These are phyloP conservation scores for Poa annua DNA, from an alignment of 176 grass and related monocot genomes.

Conservation along the genomic window DNA sequence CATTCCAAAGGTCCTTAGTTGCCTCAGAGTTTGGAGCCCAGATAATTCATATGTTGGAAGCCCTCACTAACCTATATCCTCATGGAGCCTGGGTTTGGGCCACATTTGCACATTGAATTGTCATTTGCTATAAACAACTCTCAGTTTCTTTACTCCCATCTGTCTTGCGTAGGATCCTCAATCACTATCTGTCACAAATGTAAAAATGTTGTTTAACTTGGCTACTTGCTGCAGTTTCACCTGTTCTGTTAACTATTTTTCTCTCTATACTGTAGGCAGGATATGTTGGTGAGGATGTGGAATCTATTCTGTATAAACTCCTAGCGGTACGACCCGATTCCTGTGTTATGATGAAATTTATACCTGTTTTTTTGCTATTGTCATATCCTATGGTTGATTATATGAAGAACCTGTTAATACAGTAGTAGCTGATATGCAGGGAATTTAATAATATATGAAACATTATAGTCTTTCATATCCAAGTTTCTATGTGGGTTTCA, in stretches of 20 bases:
- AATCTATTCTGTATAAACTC: slow-evolving; percentile 74
- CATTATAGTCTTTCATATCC: not conserved
- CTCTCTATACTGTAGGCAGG: slow-evolving; percentile 56
- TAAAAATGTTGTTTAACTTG: slow-evolving; percentile 24
- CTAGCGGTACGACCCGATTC: slow-evolving; percentile 52
- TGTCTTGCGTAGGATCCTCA: slow-evolving; percentile 5
- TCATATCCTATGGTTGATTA: slow-evolving; percentile 8
- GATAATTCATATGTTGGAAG: not conserved
- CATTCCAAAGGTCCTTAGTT: slow-evolving; percentile 2
- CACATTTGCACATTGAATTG: not conserved
- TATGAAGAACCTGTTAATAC: not conserved
- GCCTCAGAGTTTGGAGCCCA: not conserved
- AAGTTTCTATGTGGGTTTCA: too few relatives aligned
- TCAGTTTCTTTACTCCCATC: slow-evolving; percentile 1
- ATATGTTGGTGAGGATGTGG: slow-evolving; percentile 84
- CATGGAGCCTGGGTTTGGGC: not conserved
- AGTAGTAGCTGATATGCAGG: slow-evolving; percentile 6
- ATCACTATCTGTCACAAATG: not conserved
- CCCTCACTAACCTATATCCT: not conserved
- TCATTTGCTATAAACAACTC: not conserved
- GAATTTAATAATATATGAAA: not conserved
- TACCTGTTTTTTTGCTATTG: slow-evolving; percentile 13
- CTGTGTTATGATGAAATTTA: not conserved
- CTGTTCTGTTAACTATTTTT: slow-evolving; percentile 1
- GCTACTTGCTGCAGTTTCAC: slow-evolving; percentile 11